Conservation (phyloP, 805 yeast species). For the Saturnispora halmiae region DNA sequence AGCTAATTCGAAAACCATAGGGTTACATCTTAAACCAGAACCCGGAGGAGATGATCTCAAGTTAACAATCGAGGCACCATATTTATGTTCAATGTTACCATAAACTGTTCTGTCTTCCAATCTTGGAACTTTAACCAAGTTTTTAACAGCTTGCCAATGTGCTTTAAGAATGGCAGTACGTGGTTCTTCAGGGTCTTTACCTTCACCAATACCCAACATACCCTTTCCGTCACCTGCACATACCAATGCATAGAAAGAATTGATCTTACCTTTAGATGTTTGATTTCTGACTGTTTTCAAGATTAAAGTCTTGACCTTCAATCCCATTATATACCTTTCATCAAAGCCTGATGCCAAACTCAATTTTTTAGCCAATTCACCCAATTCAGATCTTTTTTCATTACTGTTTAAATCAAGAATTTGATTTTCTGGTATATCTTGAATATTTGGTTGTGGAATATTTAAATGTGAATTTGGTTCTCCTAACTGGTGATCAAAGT, state of each 20-base stretch:
- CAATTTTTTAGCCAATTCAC: slow-evolving; percentile 43
- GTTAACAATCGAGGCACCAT: slow-evolving; percentile 76
- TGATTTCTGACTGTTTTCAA: slow-evolving; percentile 81
- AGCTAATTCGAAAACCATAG: slow-evolving; percentile 81
- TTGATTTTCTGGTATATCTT: slow-evolving; percentile 20
- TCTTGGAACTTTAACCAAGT: slow-evolving; percentile 71
- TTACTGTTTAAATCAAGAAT: slow-evolving; percentile 18
- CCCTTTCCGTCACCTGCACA: slow-evolving; percentile 92
- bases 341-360: slow-evolving; percentile 59
- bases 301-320: slow-evolving; percentile 57
- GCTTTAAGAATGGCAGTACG: slow-evolving; percentile 73
- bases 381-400: slow-evolving; percentile 21
- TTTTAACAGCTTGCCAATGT: slow-evolving; percentile 88
- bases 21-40: slow-evolving; percentile 86
- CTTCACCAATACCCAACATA: slow-evolving; percentile 91
- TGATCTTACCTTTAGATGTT: slow-evolving; percentile 86
- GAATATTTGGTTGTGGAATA: slow-evolving; percentile 22
- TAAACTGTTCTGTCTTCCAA: slow-evolving; percentile 86
- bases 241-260: slow-evolving; percentile 71
- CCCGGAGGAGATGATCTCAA: slow-evolving; percentile 88
- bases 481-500: slow-evolving; percentile 52
- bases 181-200: slow-evolving; percentile 74
- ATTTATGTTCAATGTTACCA: slow-evolving; percentile 75
- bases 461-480: slow-evolving; percentile 18
- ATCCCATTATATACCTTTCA: slow-evolving; percentile 47